phyloP scores from a whole-genome alignment of 1,139 yeast genomes.

The Wickerhamiella infanticola region DNA sequence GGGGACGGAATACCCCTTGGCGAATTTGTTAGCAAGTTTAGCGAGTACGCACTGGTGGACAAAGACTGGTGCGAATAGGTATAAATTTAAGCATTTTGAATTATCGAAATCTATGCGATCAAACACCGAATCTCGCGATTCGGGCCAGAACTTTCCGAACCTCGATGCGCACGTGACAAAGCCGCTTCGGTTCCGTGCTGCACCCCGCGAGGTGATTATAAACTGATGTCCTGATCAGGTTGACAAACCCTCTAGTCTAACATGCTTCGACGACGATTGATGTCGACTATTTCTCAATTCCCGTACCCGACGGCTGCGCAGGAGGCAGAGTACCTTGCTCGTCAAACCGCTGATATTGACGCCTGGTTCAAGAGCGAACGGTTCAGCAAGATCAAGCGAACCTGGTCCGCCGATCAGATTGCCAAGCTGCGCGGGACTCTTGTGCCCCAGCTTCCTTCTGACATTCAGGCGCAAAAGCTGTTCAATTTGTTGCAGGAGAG shows the following conservation, averaged over 20 bases:
- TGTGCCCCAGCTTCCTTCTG: conserved; percentile 34
- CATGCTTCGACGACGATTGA: conserved; percentile 1
- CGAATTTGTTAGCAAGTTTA: conserved; percentile 7
- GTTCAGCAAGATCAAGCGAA: conserved; percentile 34
- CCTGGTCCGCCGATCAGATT: conserved; percentile 39
- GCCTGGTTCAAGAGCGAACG: conserved; percentile 40
- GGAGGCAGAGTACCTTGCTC: conserved; percentile 21
- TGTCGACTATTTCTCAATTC: conserved; percentile 21
- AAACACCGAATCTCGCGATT: no score
- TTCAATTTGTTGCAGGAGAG: conserved; percentile 31
- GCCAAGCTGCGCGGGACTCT: conserved; percentile 39
- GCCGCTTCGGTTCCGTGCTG: neutral
- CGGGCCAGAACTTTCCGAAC: no score
- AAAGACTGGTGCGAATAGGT: neutral
- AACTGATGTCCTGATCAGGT: neutral
- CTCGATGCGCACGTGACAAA: neutral
- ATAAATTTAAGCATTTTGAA: no score
- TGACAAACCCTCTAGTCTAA: neutral
- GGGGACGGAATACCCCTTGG: conserved; percentile 2
- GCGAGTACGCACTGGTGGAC: conserved; percentile 13
- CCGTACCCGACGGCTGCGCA: conserved; percentile 25
- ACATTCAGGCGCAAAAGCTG: conserved; percentile 39
- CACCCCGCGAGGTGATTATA: neutral
- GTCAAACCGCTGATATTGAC: conserved; percentile 26
- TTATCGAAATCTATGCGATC: no score